Evolutionary conservation across 441 rosid genomes (phyloP).

Genomic region (Aleurites moluccanus): DNA sequence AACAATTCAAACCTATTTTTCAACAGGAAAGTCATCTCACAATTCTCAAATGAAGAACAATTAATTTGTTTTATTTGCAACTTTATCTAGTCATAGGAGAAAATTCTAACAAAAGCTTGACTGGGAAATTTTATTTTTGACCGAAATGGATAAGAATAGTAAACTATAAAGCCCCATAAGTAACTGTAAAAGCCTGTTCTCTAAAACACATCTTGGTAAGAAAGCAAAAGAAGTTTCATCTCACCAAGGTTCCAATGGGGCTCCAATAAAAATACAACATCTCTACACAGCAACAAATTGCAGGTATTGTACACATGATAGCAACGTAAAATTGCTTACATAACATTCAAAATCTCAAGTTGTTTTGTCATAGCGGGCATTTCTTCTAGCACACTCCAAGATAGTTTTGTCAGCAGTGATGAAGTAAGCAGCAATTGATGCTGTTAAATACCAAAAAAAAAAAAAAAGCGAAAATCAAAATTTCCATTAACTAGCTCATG

Average conservation of each 20-base stretch:
- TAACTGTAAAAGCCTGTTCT: background rate
- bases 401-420: constrained; percentile 65
- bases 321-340: background rate
- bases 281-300: background rate
- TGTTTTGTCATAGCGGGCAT: constrained; percentile 39
- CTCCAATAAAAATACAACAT: background rate
- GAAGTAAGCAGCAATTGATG: constrained; percentile 57
- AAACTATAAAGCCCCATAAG: background rate
- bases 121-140: constrained; percentile 1
- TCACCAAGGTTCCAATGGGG: background rate
- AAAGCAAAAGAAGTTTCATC: background rate
- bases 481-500: background rate
- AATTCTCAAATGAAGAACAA: background rate
- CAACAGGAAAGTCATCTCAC: background rate
- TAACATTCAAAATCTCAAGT: constrained; percentile 26
- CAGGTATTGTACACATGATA: background rate
- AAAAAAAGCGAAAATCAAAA: background rate
- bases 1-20: background rate
- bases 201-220: background rate
- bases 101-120: background rate
- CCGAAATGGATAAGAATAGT: background rate
- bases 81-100: background rate
- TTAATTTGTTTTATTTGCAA: background rate
- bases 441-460: constrained; percentile 34
- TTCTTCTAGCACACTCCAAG: constrained; percentile 60